Evolutionary conservation across 108 stramenopile genomes (phyloP).

Genomic region (Nannochloropsis salina): DNA sequence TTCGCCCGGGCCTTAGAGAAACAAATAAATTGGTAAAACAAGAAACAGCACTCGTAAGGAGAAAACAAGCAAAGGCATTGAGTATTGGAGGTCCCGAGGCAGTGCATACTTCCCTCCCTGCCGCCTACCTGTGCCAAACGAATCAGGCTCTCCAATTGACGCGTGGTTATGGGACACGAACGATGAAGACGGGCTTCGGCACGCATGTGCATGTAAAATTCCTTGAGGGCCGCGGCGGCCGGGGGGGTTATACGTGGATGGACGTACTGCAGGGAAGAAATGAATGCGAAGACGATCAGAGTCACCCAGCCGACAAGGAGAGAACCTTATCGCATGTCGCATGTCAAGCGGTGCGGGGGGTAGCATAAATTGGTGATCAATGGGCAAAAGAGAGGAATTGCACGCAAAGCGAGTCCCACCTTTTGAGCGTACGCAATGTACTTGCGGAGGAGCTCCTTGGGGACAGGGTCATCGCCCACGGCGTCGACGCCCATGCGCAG

Average conservation of each 20-base stretch:
- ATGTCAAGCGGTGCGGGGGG: no score
- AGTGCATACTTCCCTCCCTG: constrained; percentile 47
- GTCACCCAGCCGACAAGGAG: no score
- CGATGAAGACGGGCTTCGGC: constrained; percentile 37
- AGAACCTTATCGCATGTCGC: no score
- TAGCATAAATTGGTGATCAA: no score
- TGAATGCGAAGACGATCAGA: background rate
- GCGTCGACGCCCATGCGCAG: constrained; percentile 68
- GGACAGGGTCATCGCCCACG: constrained; percentile 65
- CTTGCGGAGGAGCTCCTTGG: constrained; percentile 68
- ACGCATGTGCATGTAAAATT: constrained; percentile 79
- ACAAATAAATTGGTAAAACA: constrained; percentile 24
- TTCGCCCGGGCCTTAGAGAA: constrained; percentile 90
- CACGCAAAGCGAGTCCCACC: background rate
- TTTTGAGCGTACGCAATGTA: constrained; percentile 87
- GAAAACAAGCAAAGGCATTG: constrained; percentile 63
- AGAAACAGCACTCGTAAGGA: background rate
- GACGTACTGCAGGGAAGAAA: constrained; percentile 62
- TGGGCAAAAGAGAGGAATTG: background rate
- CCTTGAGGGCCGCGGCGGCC: constrained; percentile 72
- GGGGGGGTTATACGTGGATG: constrained; percentile 73
- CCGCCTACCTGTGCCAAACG: constrained; percentile 64
- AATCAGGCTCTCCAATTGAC: constrained; percentile 92
- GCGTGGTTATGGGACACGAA: constrained; percentile 77
- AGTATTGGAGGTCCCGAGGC: no score